Base-by-base conservation (phyloP, 768 basidiomycete species). In the Kwoniella heveanensis region DNA sequence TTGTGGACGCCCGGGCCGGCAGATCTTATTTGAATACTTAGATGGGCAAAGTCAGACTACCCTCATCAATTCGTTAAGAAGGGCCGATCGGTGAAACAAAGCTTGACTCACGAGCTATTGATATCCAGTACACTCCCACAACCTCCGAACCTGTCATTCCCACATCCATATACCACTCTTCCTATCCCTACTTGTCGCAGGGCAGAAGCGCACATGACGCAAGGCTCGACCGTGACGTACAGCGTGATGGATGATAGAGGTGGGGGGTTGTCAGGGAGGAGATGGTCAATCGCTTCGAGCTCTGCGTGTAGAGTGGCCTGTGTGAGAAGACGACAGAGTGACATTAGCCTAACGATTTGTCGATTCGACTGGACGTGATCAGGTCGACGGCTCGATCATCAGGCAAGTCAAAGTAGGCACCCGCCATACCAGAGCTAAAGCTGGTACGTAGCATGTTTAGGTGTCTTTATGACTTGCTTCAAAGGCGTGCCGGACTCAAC, bases 161-260 rank as follows among this genome's bases (percentile, higher is more conserved):
- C 89, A 78, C 92, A 95, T 1, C 96, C 96, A 77, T 91, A 98
- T 64, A 87, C 90, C 6, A 97, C 95, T 67, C 88, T 84, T 61
- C 87, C 87, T 71, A 99, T 91, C 17, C 94, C 94, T 66, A 95
- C 81, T 81, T 98, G 96, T 57, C 95, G 86, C 32, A 99, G 84
- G 12, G 95, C 96, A 24, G 91, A 92, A 13, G 93, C 92, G 69
- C 96, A 99, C 96, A 98, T 98, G 78, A 98, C 92, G 80, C 96
- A 99, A 0, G 95, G 96, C 80, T 99, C 95, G 57, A 99, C 96
- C 4, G 96, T 99, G 55, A 98, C 96, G 78, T 98, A 99, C 27
- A 98, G 86, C 1, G 87, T 90, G 22, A 91, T 94, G 10, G 86
- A 83, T 0, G 84, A 83, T 19, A 99, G 84, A 5, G 91, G 90